Evolutionary conservation across 148 eudicot genomes (phyloP).

Genomic region (Cornus suecica): DNA sequence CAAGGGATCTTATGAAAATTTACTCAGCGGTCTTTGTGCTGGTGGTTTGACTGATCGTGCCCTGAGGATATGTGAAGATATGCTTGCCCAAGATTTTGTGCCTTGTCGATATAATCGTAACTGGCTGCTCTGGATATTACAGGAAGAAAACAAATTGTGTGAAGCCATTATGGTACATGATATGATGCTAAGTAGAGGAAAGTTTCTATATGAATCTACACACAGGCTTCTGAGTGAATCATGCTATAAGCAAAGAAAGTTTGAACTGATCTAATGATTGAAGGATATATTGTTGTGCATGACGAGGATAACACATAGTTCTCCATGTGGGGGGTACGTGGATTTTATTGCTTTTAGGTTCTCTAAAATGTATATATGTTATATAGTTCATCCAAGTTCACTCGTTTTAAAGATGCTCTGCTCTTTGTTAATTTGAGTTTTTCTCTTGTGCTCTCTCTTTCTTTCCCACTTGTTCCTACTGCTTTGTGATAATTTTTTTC

Average conservation of each 20-base stretch:
- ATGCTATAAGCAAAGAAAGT: neutral
- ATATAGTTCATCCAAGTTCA: neutral
- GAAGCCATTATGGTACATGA: conserved; percentile 8
- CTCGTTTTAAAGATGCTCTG: no score
- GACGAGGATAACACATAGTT: neutral
- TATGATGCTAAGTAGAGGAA: neutral
- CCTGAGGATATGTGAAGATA: conserved; percentile 33
- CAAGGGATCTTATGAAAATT: conserved; percentile 30
- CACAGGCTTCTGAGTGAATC: conserved; percentile 8
- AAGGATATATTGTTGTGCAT: neutral
- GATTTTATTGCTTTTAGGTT: neutral
- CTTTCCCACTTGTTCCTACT: no score
- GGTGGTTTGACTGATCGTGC: conserved; percentile 20
- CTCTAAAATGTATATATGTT: no score
- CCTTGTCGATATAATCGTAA: conserved; percentile 29
- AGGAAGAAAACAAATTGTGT: conserved; percentile 25
- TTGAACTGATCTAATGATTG: neutral
- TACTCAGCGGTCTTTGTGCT: conserved; percentile 36
- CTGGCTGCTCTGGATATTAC: conserved; percentile 25
- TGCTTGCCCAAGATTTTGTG: conserved; percentile 25
- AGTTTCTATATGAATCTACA: neutral
- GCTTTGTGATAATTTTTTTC: no score
- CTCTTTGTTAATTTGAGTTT: no score
- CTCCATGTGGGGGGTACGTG: no score
- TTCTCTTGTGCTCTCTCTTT: no score